These are phyloP conservation scores for Zostera marina DNA, from an alignment of 116 monocot genomes.

Conservation along the genomic window DNA sequence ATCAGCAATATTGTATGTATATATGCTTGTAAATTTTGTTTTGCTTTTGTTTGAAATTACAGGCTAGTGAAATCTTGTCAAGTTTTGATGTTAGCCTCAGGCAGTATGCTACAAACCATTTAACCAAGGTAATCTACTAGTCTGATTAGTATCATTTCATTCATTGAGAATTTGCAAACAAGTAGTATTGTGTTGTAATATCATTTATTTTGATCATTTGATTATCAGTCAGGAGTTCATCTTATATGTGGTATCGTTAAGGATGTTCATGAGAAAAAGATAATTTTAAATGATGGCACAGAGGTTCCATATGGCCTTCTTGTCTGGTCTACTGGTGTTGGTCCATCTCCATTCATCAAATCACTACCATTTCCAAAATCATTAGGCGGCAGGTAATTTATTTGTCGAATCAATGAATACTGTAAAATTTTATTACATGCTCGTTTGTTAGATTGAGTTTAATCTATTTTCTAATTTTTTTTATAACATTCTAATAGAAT, in stretches of 20 bases:
- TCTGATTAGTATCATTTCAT: no score
- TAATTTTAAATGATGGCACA: conserved; percentile 45
- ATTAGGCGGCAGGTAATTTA: conserved; percentile 51
- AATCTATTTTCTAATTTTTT: neutral
- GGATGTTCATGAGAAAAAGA: conserved; percentile 34
- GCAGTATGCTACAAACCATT: conserved; percentile 76
- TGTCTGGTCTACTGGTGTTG: conserved; percentile 92
- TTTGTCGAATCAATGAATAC: neutral
- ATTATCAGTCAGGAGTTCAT: conserved; percentile 46
- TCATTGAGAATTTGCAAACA: no score
- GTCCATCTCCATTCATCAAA: conserved; percentile 53
- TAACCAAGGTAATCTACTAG: conserved; percentile 56
- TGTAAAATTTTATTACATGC: no score
- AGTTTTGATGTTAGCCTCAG: conserved; percentile 84
- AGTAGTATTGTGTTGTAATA: neutral
- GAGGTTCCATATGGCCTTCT: conserved; percentile 60
- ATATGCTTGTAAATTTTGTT: neutral
- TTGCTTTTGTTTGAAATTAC: conserved; percentile 10
- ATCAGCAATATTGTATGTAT: neutral
- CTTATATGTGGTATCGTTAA: conserved; percentile 73
- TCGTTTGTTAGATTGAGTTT: no score
- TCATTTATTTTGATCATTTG: conserved; percentile 1
- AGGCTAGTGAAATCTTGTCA: conserved; percentile 97
- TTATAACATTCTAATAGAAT: conserved; percentile 24
- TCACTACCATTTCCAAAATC: conserved; percentile 44